Base-by-base conservation (phyloP, 2,329 filamentous ascomycete genomes). In the Harringtonia lauricola region DNA sequence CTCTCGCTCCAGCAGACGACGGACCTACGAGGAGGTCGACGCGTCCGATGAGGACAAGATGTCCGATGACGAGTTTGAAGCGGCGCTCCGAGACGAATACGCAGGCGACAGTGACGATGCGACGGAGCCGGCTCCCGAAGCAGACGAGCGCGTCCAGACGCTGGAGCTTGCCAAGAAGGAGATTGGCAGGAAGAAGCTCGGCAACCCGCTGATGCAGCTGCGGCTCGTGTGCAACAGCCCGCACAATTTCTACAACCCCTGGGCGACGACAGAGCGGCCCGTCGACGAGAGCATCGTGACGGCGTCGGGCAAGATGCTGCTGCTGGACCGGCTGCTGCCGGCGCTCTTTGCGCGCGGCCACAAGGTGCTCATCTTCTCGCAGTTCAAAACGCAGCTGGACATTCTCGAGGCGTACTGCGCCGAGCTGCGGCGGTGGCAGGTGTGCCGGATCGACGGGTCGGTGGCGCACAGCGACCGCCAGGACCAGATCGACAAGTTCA, bases 191-290 rank as follows among this genome's bases (percentile, higher is more conserved):
- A 96, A 96, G 66, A 95, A 94, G 56, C 71, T 96, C 2, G 89
- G 92, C 38, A 98, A 98, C 52, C 85, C 88, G 0, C 65, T 96
- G 18, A 87, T 95, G 71, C 92, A 98, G 59, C 76, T 95, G 4
- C 83, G 92, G 0, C 74, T 95, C 0, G 87, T 86, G 12, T 96
- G 92, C 62, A 95, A 98, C 60, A 86, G 81, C 1, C 92, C 92
- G 0, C 89, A 95, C 62, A 94, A 95, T 57, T 96, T 98, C 60
- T 96, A 94, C 64, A 94, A 88, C 58, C 90, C 92, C 0, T 96
- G 90, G 76, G 70, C 75, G 0, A 68, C 69, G 7, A 13, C 13
- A 13, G 72, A 74, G 7, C 60, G 72, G 0, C 66, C 74, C 0
- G 66, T 87, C 0, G 88, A 96, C 54, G 84, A 94, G 56, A 82